Evolutionary conservation across 2,329 filamentous ascomycete species (phyloP), one percentile per base, ranked within the genome.

Genomic region (Fusarium metavorans): DNA sequence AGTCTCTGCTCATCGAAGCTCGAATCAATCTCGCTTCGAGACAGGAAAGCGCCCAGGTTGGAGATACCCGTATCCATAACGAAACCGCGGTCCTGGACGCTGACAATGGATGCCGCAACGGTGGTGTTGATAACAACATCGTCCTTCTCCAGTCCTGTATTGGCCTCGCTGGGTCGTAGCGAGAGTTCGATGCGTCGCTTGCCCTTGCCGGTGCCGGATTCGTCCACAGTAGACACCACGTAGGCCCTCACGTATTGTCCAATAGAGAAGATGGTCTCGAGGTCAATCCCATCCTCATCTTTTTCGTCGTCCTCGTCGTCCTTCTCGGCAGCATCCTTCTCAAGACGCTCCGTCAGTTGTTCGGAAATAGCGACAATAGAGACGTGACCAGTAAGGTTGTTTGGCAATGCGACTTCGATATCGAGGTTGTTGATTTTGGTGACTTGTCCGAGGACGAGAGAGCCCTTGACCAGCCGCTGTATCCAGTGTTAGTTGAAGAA

Each of bases 41-140:
- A 90, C 80, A 99, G 88, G 84, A 99, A 99, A 4, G 94, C 97
- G 73, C 92, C 92, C 62, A 95, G 82, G 41, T 90, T 88, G 39
- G 91, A 87, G 8, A 98, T 86, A 20, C 95, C 95, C 41, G 98
- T 84, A 77, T 98, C 95, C 95, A 99, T 98, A 66, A 98, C 90
- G 67, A 97, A 89, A 71, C 97, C 97, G 80, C 98, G 95, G 78
- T 99, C 97, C 83, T 99, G 96, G n/a, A 97, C 93, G 82, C 96
- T 99, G 60, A 89, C 84, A 30, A 99, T 92, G 0, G 95, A 93
- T 2, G 95, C 96, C 88, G 98, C 97, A 23, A 98, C 86, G 54
- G 94, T 95, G 74, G 87, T 88, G 79, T 97, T 93, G 45, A 89
- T 84, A 11, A 97, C 91, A 11, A 98, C 83, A 77, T 95, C 94